Conservation (phyloP, 345 rosid species). For the Acer yangbiense region DNA sequence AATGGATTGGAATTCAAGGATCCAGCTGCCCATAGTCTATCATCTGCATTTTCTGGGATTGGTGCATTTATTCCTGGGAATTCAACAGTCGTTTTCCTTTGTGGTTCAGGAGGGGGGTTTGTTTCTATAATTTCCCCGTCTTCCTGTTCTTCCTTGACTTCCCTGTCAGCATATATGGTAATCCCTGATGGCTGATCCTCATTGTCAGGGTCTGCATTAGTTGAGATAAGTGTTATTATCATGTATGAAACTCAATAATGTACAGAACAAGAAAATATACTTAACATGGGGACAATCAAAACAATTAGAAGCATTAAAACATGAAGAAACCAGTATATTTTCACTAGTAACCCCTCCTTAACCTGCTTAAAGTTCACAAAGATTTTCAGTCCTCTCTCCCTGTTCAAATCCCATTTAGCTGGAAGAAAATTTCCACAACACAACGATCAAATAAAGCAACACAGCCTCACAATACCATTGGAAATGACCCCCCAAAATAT, state of each 20-base stretch:
- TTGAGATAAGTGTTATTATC: conserved; percentile 4
- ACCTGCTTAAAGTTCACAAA: neutral
- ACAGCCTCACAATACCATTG: neutral
- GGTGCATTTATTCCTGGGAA: conserved; percentile 93
- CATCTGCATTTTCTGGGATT: conserved; percentile 75
- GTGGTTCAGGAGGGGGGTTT: conserved; percentile 31
- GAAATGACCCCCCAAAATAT: neutral
- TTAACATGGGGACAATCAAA: neutral
- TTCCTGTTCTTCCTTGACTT: conserved; percentile 49
- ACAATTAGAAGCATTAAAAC: neutral
- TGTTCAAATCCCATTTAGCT: neutral
- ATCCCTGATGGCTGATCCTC: conserved; percentile 76
- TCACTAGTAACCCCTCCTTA: neutral
- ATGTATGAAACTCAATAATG: neutral
- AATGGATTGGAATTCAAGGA: conserved; percentile 40
- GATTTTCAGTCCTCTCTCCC: neutral
- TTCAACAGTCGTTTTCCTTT: conserved; percentile 54
- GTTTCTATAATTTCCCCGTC: conserved; percentile 70
- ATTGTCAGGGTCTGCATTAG: conserved; percentile 53
- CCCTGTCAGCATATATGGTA: conserved; percentile 68
- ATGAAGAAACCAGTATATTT: neutral
- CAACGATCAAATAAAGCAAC: neutral
- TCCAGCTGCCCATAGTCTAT: conserved; percentile 58
- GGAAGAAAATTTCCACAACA: neutral
- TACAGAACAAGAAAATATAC: neutral